A percentile compares a stretch with the other conserved stretches of the same genome.
Conservation (phyloP, 768 basidiomycete species). For the Multifurca ochricompacta region DNA sequence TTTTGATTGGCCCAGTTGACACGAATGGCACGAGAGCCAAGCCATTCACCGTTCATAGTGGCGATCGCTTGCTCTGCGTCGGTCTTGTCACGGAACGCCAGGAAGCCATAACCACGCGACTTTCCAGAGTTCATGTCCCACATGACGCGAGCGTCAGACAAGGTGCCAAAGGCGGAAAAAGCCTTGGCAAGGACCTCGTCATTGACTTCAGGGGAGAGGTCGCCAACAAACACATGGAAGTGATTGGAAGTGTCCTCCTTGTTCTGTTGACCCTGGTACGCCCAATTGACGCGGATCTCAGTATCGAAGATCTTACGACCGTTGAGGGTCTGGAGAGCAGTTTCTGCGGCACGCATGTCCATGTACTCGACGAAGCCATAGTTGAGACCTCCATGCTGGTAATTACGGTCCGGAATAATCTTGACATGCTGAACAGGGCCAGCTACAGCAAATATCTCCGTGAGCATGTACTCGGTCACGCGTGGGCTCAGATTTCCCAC, state of each 20-base stretch:
- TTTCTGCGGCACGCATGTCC: slow-evolving; percentile 98
- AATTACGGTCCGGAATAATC: slow-evolving; percentile 99
- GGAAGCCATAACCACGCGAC: slow-evolving; percentile 95
- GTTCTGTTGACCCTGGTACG: slow-evolving; percentile 96
- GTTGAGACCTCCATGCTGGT: slow-evolving; percentile 98
- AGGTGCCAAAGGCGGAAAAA: slow-evolving; percentile 91
- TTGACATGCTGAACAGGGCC: slow-evolving; percentile 98
- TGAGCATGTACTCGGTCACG: slow-evolving; percentile 98
- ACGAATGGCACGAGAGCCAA: slow-evolving; percentile 94
- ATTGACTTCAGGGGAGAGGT: slow-evolving; percentile 97
- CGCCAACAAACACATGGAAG: slow-evolving; percentile 99
- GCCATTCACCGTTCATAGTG: slow-evolving; percentile 99
- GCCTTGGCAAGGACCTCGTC: slow-evolving; percentile 96
- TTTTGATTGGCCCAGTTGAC: slow-evolving; percentile 99
- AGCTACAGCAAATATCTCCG: slow-evolving; percentile 93
- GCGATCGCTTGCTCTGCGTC: slow-evolving; percentile 99
- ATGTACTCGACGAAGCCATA: slow-evolving; percentile 99
- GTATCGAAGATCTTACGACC: slow-evolving; percentile 99
- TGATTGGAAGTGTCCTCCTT: slow-evolving; percentile 98
- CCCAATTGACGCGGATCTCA: slow-evolving; percentile 99
- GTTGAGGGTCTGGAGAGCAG: slow-evolving; percentile 96
- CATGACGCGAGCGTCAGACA: slow-evolving; percentile 98
- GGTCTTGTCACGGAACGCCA: slow-evolving; percentile 97
- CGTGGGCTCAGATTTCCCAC: slow-evolving; percentile 97
- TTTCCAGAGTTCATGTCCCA: slow-evolving; percentile 99